These are phyloP conservation scores for Juglanconis juglandina DNA, from an alignment of 2,329 filamentous ascomycete species.

Conservation along the genomic window DNA sequence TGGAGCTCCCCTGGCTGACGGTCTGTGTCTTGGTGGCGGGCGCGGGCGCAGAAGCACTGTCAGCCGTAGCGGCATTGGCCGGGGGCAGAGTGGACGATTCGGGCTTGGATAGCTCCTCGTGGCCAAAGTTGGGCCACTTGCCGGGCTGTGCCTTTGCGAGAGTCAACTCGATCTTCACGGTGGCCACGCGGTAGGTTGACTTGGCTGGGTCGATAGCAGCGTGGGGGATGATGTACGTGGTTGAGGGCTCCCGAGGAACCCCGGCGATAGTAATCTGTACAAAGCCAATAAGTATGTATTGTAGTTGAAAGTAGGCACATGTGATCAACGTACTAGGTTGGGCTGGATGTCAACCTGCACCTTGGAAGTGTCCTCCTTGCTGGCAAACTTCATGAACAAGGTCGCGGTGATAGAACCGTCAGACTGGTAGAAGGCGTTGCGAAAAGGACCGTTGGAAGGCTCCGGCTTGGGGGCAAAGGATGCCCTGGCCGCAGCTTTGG, in stretches of 20 bases:
- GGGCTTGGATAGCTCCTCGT: constrained; percentile 19
- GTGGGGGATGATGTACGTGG: constrained; percentile 20
- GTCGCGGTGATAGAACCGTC: constrained; percentile 33
- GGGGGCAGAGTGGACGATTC: neutral
- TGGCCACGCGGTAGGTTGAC: constrained; percentile 25
- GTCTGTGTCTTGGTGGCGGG: neutral
- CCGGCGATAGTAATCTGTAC: constrained; percentile 3
- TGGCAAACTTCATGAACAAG: constrained; percentile 37
- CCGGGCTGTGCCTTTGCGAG: constrained; percentile 27
- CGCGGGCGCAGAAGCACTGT: neutral
- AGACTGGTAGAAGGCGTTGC: constrained; percentile 40
- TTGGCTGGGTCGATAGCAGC: constrained; percentile 23
- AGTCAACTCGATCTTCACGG: constrained; percentile 33
- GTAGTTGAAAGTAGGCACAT: neutral
- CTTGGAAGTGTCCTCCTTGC: constrained; percentile 25
- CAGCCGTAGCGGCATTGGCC: neutral
- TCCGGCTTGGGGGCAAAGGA: neutral
- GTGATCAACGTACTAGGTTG: constrained; percentile 2
- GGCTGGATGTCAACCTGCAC: constrained; percentile 18
- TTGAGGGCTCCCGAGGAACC: constrained; percentile 7
- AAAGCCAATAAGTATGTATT: neutral
- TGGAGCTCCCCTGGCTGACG: neutral
- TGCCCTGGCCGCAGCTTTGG: neutral
- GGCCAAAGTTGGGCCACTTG: constrained; percentile 32
- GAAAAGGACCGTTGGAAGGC: constrained; percentile 23